Percentiles rank a stretch among this genome's conserved stretches.
Evolutionary conservation across 805 yeast species (phyloP).

Genomic region (Ogataea wickerhamii): DNA sequence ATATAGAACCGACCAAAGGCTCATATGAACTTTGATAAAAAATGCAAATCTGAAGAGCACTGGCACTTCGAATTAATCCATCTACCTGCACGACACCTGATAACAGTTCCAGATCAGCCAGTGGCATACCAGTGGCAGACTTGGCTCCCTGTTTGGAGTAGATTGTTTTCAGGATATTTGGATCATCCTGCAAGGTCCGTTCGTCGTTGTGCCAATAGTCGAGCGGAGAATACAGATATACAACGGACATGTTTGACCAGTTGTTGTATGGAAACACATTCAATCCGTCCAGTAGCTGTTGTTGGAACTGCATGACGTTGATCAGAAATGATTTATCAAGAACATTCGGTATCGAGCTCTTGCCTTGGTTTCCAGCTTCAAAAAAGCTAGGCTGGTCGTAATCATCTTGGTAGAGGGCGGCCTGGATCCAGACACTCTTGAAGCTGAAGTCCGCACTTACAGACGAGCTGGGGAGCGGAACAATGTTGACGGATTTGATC

Average conservation of each 20-base stretch:
- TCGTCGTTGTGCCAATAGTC: slow-evolving; percentile 40
- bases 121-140: slow-evolving; percentile 23
- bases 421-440: slow-evolving; percentile 35
- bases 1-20: slow-evolving; percentile 21
- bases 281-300: slow-evolving; percentile 26
- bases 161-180: slow-evolving; percentile 37
- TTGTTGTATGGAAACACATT: slow-evolving; percentile 5
- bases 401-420: slow-evolving; percentile 24
- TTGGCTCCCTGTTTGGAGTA: slow-evolving; percentile 26
- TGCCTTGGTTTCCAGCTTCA: slow-evolving; percentile 1
- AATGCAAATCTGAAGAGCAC: slow-evolving; percentile 35
- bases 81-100: slow-evolving; percentile 40
- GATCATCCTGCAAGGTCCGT: slow-evolving; percentile 29
- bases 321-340: slow-evolving; percentile 36
- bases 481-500: slow-evolving; percentile 17
- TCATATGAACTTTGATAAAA: slow-evolving; percentile 22
- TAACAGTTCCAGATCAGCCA: slow-evolving; percentile 30
- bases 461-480: slow-evolving; percentile 7
- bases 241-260: slow-evolving; percentile 2
- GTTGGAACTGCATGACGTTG: slow-evolving; percentile 35
- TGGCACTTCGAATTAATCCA: slow-evolving; percentile 41
- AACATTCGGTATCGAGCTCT: slow-evolving; percentile 23
- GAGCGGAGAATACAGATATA: slow-evolving; percentile 39
- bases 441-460: slow-evolving; percentile 22
- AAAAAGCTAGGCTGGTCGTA: slow-evolving; percentile 14